Percentiles rank a stretch among this genome's conserved stretches.
Evolutionary conservation across 257 asterid species (phyloP).

Genomic region (Anisodus tanguticus): DNA sequence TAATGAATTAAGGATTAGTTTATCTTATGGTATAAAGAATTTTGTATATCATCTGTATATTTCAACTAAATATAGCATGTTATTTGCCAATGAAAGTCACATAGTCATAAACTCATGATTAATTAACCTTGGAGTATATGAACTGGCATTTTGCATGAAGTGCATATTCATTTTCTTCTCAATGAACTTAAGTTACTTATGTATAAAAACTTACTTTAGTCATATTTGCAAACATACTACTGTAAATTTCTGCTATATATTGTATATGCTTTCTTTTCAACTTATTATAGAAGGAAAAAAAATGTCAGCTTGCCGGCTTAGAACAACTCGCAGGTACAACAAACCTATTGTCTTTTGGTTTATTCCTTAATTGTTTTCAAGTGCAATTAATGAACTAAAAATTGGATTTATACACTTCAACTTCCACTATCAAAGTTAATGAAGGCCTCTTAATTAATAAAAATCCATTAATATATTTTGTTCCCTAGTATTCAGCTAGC

Average conservation of each 20-base stretch:
- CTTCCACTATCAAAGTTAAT: neutral
- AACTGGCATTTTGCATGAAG: too few species aligned
- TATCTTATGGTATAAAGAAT: too few species aligned
- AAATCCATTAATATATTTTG: neutral
- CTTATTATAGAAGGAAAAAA: neutral
- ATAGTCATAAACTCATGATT: too few species aligned
- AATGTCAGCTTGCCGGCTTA: conserved; percentile 7
- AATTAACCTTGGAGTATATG: too few species aligned
- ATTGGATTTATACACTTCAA: neutral
- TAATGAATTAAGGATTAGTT: too few species aligned
- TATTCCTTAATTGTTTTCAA: neutral
- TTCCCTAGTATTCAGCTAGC: neutral
- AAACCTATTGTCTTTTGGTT: neutral
- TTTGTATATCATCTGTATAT: neutral
- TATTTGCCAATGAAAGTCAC: neutral
- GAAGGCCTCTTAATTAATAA: neutral
- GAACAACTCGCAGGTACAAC: neutral
- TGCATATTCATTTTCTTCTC: too few species aligned
- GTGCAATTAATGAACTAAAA: neutral
- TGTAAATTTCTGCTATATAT: neutral
- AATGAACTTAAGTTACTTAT: too few species aligned
- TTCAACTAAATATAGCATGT: neutral
- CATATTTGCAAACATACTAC: too few species aligned
- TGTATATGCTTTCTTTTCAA: too few species aligned
- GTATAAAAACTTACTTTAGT: too few species aligned